These are phyloP conservation scores for Lizanozyma gosingica DNA, from an alignment of 1,139 yeast species.

Conservation along the genomic window DNA sequence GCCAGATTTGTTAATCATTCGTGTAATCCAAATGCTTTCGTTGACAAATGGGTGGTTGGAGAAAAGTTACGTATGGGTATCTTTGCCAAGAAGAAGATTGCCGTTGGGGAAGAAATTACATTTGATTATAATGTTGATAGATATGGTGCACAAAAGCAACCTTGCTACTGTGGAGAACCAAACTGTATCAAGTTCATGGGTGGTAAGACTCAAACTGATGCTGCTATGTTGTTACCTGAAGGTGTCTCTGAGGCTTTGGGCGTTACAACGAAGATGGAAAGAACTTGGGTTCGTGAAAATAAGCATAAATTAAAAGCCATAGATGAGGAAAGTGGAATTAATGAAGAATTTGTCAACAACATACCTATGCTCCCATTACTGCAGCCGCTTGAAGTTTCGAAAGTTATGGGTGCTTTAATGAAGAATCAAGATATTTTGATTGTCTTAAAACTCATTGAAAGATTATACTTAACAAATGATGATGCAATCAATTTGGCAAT, in stretches of 20 bases:
- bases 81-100: constrained; percentile 69
- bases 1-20: constrained; percentile 94
- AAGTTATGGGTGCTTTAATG: constrained; percentile 74
- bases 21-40: constrained; percentile 88
- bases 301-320: constrained; percentile 40
- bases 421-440: constrained; percentile 68
- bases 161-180: constrained; percentile 89
- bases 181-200: constrained; percentile 92
- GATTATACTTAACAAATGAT: constrained; percentile 54
- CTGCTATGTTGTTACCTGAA: constrained; percentile 76
- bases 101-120: constrained; percentile 83
- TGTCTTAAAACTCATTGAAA: constrained; percentile 54
- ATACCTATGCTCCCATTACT: constrained; percentile 46
- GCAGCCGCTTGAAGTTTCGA: constrained; percentile 53
- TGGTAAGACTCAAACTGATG: constrained; percentile 93
- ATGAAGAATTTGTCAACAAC: constrained; percentile 55
- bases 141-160: constrained; percentile 90
- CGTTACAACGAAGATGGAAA: constrained; percentile 51
- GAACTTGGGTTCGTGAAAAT: constrained; percentile 56
- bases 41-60: constrained; percentile 96
- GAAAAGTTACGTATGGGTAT: constrained; percentile 90
- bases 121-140: constrained; percentile 95
- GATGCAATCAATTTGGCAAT: constrained; percentile 48
- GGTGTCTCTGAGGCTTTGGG: constrained; percentile 82
- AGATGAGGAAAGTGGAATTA: constrained; percentile 50